phyloP scores from a whole-genome alignment of 169 alveolate genomes.

The Eimeria acervulina region DNA sequence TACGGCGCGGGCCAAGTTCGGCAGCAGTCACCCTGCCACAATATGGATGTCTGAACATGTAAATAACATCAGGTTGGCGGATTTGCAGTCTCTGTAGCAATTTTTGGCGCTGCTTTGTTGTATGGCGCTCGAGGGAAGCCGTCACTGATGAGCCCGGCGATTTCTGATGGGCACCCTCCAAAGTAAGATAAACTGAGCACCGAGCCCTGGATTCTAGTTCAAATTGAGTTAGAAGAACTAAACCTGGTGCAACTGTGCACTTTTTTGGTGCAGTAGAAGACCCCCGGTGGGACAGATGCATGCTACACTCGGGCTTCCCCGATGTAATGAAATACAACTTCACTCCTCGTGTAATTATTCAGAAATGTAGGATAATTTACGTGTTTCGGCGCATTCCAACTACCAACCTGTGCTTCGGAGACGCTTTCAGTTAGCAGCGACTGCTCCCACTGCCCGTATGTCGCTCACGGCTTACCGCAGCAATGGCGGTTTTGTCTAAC shows the following conservation, averaged over 20 bases:
- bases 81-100: background rate
- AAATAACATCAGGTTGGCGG: slow-evolving; percentile 1
- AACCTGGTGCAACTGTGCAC: background rate
- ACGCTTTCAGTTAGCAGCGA: background rate
- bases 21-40: background rate
- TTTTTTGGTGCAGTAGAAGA: slow-evolving; percentile 4
- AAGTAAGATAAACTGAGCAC: background rate
- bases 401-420: background rate
- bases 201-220: background rate
- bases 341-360: background rate
- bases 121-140: background rate
- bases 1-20: background rate
- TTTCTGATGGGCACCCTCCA: background rate
- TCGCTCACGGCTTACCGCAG: background rate
- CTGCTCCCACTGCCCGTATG: slow-evolving; percentile 19
- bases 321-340: background rate
- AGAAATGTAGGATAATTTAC: background rate
- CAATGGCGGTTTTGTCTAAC: background rate
- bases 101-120: background rate
- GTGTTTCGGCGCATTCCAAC: background rate
- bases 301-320: slow-evolving; percentile 13
- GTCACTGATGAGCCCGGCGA: slow-evolving; percentile 32
- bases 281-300: background rate
- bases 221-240: slow-evolving; percentile 1
- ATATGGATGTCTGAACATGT: background rate